These are phyloP conservation scores for Diplocarpon mali DNA, from an alignment of 2,329 filamentous ascomycete species.

Conservation along the genomic window DNA sequence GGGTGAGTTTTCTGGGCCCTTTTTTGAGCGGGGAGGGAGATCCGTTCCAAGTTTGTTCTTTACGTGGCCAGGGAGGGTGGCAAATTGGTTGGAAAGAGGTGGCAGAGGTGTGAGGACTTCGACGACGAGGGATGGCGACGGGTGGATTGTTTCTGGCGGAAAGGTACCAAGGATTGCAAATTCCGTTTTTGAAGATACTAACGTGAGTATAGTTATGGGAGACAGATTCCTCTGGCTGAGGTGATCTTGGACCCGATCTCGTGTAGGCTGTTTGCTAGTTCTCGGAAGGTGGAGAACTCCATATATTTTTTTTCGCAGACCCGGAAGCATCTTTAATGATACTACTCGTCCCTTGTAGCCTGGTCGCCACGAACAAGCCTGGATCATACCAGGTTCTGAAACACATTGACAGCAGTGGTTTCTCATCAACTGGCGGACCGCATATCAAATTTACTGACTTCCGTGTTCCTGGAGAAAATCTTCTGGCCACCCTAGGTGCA, in stretches of 20 bases:
- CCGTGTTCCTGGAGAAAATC: constrained; percentile 35
- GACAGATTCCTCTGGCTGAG: constrained; percentile 43
- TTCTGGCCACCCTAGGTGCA: constrained; percentile 34
- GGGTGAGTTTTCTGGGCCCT: constrained; percentile 34
- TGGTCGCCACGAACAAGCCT: constrained; percentile 34
- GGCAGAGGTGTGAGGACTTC: constrained; percentile 38
- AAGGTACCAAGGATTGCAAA: constrained; percentile 29
- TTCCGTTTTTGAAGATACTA: not conserved
- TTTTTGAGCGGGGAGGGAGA: constrained; percentile 35
- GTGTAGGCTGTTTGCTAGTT: constrained; percentile 40
- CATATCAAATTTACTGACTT: constrained; percentile 38
- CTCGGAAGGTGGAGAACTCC: constrained; percentile 11
- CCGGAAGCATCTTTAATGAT: constrained; percentile 34
- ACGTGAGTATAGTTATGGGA: constrained; percentile 35
- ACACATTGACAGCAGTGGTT: constrained; percentile 35
- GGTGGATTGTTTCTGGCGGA: constrained; percentile 42
- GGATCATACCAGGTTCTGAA: constrained; percentile 35
- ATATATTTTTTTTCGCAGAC: constrained; percentile 17
- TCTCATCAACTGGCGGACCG: constrained; percentile 38
- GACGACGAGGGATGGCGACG: constrained; percentile 36
- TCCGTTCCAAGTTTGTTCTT: constrained; percentile 40
- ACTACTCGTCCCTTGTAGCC: constrained; percentile 36
- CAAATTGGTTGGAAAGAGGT: constrained; percentile 41
- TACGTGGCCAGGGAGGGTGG: constrained; percentile 39
- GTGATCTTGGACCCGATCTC: constrained; percentile 39